A percentile compares a stretch with the other conserved stretches of the same genome.
Conservation (phyloP, 768 basidiomycete genomes). For the Terana coerulea region DNA sequence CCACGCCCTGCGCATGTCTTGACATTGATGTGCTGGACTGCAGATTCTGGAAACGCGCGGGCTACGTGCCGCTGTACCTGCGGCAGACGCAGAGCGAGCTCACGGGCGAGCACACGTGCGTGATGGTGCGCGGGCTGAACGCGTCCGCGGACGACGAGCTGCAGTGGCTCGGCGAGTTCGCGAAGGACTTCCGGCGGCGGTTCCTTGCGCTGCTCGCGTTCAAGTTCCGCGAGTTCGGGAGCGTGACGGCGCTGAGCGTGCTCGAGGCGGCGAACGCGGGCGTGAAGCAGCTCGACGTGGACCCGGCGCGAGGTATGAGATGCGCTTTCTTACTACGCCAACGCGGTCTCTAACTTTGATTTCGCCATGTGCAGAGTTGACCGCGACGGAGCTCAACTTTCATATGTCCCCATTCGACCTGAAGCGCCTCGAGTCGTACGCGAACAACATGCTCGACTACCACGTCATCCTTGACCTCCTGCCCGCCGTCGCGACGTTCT, state of each 20-base stretch:
- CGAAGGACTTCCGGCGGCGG: conserved; percentile 87
- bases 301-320: conserved; percentile 35
- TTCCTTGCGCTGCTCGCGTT: conserved; percentile 89
- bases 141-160: conserved; percentile 58
- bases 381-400: conserved; percentile 50
- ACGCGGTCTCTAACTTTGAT: neutral
- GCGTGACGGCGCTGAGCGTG: conserved; percentile 81
- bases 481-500: conserved; percentile 75
- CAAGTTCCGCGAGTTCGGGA: conserved; percentile 92
- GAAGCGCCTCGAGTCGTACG: conserved; percentile 93
- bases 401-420: conserved; percentile 89
- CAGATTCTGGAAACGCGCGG: conserved; percentile 94
- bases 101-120: conserved; percentile 94
- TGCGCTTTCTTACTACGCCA: neutral
- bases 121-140: conserved; percentile 88
- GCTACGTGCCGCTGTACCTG: conserved; percentile 88
- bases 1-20: too few species aligned
- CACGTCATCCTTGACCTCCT: conserved; percentile 93
- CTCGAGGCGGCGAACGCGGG: conserved; percentile 79
- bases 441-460: conserved; percentile 94
- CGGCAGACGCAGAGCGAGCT: conserved; percentile 93
- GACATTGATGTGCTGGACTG: conserved; percentile 10
- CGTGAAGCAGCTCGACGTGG: conserved; percentile 41
- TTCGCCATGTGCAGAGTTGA: conserved; percentile 37
- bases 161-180: conserved; percentile 87